Conservation (phyloP, 352 stramenopile genomes). For the Phytophthora cajani region DNA sequence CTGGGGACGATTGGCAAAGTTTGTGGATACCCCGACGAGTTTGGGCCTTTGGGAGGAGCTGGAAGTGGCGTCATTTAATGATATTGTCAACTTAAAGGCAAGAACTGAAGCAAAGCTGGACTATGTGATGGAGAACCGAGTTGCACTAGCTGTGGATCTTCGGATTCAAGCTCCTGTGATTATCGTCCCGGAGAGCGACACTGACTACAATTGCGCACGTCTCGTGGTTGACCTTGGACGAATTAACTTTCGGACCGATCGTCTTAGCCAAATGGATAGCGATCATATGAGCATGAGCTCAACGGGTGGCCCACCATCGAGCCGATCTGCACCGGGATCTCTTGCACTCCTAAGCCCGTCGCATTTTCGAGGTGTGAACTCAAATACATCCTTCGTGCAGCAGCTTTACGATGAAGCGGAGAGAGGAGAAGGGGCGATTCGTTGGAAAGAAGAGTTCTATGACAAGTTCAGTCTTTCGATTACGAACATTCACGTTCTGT, state of each 20-base stretch:
- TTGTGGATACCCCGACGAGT: constrained; percentile 78
- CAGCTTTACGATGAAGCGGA: constrained; percentile 89
- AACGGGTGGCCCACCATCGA: constrained; percentile 36
- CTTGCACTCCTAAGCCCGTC: constrained; percentile 51
- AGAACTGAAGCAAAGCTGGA: constrained; percentile 89
- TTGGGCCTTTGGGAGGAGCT: constrained; percentile 87
- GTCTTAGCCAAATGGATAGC: constrained; percentile 79
- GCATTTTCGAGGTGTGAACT: constrained; percentile 43
- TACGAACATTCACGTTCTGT: constrained; percentile 83
- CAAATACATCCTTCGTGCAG: constrained; percentile 81
- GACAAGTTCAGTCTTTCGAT: constrained; percentile 89
- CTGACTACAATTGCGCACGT: constrained; percentile 77
- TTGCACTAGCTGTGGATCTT: constrained; percentile 80
- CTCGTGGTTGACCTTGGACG: constrained; percentile 85
- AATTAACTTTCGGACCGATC: constrained; percentile 86
- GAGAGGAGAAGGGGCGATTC: constrained; percentile 81
- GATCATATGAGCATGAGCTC: constrained; percentile 49
- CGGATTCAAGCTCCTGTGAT: constrained; percentile 89
- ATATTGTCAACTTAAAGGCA: constrained; percentile 90
- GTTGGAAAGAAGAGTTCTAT: constrained; percentile 92
- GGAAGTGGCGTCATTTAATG: constrained; percentile 89
- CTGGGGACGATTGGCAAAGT: constrained; percentile 77
- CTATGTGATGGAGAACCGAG: constrained; percentile 88
- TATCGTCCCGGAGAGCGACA: constrained; percentile 84
- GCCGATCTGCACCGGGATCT: constrained; percentile 38